These are phyloP conservation scores for Paramarasmius palmivorus DNA, from an alignment of 1,284 basidiomycete genomes.

Conservation along the genomic window DNA sequence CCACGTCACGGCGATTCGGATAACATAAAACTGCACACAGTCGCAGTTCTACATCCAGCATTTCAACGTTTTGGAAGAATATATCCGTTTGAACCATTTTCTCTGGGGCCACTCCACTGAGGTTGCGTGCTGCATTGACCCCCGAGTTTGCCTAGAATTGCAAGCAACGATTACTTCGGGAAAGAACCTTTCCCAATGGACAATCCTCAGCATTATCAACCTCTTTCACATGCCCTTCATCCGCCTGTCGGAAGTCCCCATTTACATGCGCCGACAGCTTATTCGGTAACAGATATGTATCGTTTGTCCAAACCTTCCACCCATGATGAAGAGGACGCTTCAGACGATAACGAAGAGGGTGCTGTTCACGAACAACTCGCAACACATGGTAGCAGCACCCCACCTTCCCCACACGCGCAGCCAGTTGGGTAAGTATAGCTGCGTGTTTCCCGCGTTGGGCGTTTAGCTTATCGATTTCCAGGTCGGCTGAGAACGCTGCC, in stretches of 20 bases:
- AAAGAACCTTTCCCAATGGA: slow-evolving; percentile 46
- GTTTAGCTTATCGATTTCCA: slow-evolving; percentile 8
- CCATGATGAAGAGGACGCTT: slow-evolving; percentile 59
- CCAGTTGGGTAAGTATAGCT: not conserved
- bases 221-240: slow-evolving; percentile 74
- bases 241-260: slow-evolving; percentile 43
- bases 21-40: too few species aligned
- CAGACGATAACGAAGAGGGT: slow-evolving; percentile 67
- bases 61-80: too few species aligned
- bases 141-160: not conserved
- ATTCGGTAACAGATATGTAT: slow-evolving; percentile 24
- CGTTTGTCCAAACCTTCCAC: slow-evolving; percentile 21
- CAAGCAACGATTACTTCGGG: not conserved
- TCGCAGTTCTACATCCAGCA: not conserved
- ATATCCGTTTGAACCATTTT: too few species aligned
- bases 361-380: slow-evolving; percentile 67
- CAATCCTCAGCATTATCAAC: slow-evolving; percentile 77
- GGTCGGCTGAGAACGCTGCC: slow-evolving; percentile 6
- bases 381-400: slow-evolving; percentile 15
- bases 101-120: too few species aligned
- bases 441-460: not conserved
- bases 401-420: slow-evolving; percentile 16
- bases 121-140: too few species aligned
- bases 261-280: slow-evolving; percentile 28
- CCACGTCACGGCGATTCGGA: too few species aligned